Evolutionary conservation across 1,284 basidiomycete genomes (phyloP).

Genomic region (Cryptococcus floricola): DNA sequence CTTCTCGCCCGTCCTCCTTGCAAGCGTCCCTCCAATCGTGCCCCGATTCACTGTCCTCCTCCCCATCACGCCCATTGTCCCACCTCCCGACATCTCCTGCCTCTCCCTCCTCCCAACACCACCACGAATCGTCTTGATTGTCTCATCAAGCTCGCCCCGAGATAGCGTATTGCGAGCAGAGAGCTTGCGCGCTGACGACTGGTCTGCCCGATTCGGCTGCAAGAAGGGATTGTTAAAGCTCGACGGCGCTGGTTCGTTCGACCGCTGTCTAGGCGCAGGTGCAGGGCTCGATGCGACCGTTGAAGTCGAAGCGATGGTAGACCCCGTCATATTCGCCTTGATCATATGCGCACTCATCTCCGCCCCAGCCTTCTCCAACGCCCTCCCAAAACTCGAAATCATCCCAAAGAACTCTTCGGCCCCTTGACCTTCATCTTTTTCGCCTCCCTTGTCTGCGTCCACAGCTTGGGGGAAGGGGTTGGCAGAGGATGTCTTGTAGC

Average conservation of each 20-base stretch:
- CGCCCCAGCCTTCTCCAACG: conserved; percentile 69
- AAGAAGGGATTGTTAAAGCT: background rate
- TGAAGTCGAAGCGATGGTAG: background rate
- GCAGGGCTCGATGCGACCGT: background rate
- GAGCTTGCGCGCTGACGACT: background rate
- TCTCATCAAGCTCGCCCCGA: conserved; percentile 72
- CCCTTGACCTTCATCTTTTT: conserved; percentile 59
- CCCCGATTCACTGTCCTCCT: conserved; percentile 1
- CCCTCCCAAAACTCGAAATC: conserved; percentile 67
- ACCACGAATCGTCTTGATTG: conserved; percentile 71
- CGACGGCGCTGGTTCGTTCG: background rate
- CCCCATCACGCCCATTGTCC: conserved; percentile 6
- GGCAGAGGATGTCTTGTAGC: conserved; percentile 53
- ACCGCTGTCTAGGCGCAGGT: background rate
- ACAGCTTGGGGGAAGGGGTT: background rate
- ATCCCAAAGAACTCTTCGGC: conserved; percentile 75
- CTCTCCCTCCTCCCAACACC: conserved; percentile 59
- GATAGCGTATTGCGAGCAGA: conserved; percentile 54
- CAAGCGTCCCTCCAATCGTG: background rate
- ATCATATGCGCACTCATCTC: conserved; percentile 56
- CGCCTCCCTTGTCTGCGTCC: background rate
- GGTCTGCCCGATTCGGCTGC: background rate
- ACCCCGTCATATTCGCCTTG: conserved; percentile 1
- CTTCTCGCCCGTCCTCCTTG: too few relatives aligned
- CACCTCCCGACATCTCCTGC: conserved; percentile 53